A percentile compares a stretch with the other conserved stretches of the same genome.
phyloP scores from a whole-genome alignment of 805 yeast genomes.

The Kluyveromyces siamensis region DNA sequence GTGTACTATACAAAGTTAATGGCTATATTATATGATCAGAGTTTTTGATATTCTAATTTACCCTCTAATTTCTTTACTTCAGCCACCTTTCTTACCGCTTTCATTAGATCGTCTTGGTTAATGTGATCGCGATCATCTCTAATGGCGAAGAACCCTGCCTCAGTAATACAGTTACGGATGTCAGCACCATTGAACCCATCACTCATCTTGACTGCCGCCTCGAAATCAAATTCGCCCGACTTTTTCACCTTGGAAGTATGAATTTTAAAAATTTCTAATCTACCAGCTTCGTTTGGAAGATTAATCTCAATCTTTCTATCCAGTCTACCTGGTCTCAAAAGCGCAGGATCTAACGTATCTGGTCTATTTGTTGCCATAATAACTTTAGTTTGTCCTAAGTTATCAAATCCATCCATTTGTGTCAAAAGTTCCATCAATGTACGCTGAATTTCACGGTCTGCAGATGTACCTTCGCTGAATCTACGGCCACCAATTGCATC shows the following conservation, averaged over 20 bases:
- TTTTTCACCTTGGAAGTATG: conserved; percentile 80
- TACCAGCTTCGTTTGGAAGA: conserved; percentile 91
- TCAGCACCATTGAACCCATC: conserved; percentile 99
- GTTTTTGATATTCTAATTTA: conserved; percentile 86
- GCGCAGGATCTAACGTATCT: conserved; percentile 94
- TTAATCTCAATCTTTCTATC: conserved; percentile 95
- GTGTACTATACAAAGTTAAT: neutral
- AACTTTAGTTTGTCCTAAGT: conserved; percentile 91
- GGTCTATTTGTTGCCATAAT: conserved; percentile 99
- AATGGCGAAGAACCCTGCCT: conserved; percentile 96
- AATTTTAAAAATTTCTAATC: conserved; percentile 88
- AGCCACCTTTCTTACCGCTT: conserved; percentile 95
- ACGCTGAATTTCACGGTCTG: conserved; percentile 97
- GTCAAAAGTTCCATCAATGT: conserved; percentile 93
- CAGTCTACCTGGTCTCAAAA: conserved; percentile 93
- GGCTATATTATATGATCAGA: conserved; percentile 32
- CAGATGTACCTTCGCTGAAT: conserved; percentile 95
- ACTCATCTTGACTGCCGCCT: conserved; percentile 95
- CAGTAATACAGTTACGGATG: conserved; percentile 93
- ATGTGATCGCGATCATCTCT: conserved; percentile 96
- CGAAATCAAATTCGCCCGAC: conserved; percentile 93
- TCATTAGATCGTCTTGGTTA: conserved; percentile 87
- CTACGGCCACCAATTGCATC: conserved; percentile 99
- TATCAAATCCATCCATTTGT: conserved; percentile 98
- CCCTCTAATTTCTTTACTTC: conserved; percentile 97